These are phyloP conservation scores for Wickerhamiella qilinensis DNA, from an alignment of 805 yeast genomes.

Conservation along the genomic window DNA sequence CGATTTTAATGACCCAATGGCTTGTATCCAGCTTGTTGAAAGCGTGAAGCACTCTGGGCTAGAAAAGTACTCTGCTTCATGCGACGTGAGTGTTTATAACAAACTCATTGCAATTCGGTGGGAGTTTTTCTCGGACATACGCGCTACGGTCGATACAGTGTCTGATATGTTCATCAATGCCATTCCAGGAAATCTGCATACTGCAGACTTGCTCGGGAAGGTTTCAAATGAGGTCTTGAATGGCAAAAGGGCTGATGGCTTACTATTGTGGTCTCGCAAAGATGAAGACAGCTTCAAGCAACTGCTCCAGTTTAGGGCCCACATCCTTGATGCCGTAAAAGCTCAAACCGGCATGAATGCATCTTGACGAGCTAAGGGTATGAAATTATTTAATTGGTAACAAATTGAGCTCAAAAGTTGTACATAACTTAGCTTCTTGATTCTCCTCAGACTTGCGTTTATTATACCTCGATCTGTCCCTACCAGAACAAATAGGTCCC, in stretches of 20 bases:
- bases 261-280: constrained; percentile 19
- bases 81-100: constrained; percentile 27
- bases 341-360: neutral
- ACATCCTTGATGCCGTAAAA: constrained; percentile 1
- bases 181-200: constrained; percentile 23
- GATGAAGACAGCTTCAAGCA: constrained; percentile 15
- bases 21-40: constrained; percentile 25
- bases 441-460: too few relatives aligned
- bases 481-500: too few relatives aligned
- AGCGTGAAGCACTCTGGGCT: constrained; percentile 20
- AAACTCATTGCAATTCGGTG: constrained; percentile 24
- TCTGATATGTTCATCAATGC: constrained; percentile 29
- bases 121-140: constrained; percentile 25
- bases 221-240: constrained; percentile 17
- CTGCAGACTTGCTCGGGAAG: constrained; percentile 18
- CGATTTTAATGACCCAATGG: constrained; percentile 18
- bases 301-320: constrained; percentile 14
- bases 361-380: too few relatives aligned
- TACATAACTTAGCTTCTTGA: too few relatives aligned
- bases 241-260: constrained; percentile 12
- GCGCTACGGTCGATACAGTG: constrained; percentile 21
- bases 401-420: too few relatives aligned
- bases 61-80: constrained; percentile 24
- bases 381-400: too few relatives aligned
- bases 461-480: too few relatives aligned